Evolutionary conservation across 2,329 filamentous ascomycete genomes (phyloP).

Genomic region (Cercospora sp.): DNA sequence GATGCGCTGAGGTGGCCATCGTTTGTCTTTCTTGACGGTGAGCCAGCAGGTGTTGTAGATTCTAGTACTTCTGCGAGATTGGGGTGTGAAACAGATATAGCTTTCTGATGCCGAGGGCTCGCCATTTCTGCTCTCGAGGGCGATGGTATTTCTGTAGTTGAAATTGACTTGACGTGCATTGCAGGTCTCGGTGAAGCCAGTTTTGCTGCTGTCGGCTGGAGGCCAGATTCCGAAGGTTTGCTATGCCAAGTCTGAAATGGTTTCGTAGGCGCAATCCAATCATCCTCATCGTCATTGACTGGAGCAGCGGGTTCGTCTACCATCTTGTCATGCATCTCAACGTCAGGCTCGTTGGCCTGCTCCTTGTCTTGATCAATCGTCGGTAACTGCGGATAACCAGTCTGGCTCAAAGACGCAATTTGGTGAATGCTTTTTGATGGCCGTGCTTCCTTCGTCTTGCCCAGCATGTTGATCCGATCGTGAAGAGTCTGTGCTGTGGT

Average conservation of each 20-base stretch:
- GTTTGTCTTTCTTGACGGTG: slow-evolving; percentile 55
- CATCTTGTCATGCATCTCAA: slow-evolving; percentile 12
- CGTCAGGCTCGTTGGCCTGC: slow-evolving; percentile 11
- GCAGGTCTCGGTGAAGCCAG: slow-evolving; percentile 43
- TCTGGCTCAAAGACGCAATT: slow-evolving; percentile 35
- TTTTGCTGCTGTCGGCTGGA: slow-evolving; percentile 15
- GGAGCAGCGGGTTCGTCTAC: slow-evolving; percentile 27
- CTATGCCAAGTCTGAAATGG: slow-evolving; percentile 21
- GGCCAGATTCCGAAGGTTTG: slow-evolving; percentile 16
- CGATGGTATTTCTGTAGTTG: slow-evolving; percentile 45
- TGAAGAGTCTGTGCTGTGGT: slow-evolving; percentile 92
- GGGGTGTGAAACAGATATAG: slow-evolving; percentile 47
- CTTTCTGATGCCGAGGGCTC: slow-evolving; percentile 56
- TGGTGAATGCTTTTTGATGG: slow-evolving; percentile 44
- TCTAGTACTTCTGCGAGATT: slow-evolving; percentile 40
- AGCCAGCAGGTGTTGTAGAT: slow-evolving; percentile 59
- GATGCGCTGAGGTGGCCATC: slow-evolving; percentile 88
- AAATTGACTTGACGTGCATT: slow-evolving; percentile 41
- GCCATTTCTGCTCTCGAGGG: slow-evolving; percentile 45
- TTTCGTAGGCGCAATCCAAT: slow-evolving; percentile 58
- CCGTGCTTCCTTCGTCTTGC: slow-evolving; percentile 53
- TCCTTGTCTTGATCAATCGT: slow-evolving; percentile 22
- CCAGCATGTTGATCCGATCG: slow-evolving; percentile 81
- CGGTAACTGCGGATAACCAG: slow-evolving; percentile 45
- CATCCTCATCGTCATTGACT: slow-evolving; percentile 54